Base-by-base conservation (phyloP, 2,329 filamentous ascomycete species). In the Tolypocladium cylindrosporum region DNA sequence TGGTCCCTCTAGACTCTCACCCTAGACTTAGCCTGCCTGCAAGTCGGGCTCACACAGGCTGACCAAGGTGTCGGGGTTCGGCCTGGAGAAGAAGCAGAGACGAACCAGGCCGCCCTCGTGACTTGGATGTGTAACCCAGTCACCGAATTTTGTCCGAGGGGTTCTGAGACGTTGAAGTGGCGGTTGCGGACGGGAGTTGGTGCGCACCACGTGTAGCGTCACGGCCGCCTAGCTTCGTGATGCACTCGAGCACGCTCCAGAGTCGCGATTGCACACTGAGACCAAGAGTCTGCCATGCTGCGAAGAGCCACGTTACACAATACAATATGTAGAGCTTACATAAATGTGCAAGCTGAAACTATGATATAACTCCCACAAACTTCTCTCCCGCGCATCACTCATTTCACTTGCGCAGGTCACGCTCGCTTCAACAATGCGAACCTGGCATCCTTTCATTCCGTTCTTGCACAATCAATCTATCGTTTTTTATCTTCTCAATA, bases 101-200 rank as follows among this genome's bases (percentile, higher is more conserved):
- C 5, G 24, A 34, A 31, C 19, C 13, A 50, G 6, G 16, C 5
- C 24, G 48, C 27, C 50, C 10, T 27, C 21, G 52, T 41, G 37
- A 54, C 37, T 39, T 21, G 34, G 9, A 24, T 53, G 34, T 34
- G 34, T 19, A 11, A 8, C 40, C 50, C n/a, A 39, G 37, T 58
- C 53, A 37, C 57, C 36, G 42, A 55, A 16, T 41, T 51, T 58
- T 58, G 52, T 42, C 52, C 56, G 42, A 51, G 34, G 50, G 36
- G 51, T 19, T 27, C 14, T 7, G 24, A 50, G 14, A 31, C 45
- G 19, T 14, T 9, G 40, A 10, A 34, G 3, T 21, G 8, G 16
- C 16, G 31, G 16, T 21, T 19, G 51, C 36, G 11, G 45, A 50
- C 45, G 14, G 24, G 14, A 24, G 13, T 31, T 21, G 45, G 45